A percentile compares a stretch with the other conserved stretches of the same genome.
phyloP scores from a whole-genome alignment of 106 monocot species.

The Ottelia alismoides region DNA sequence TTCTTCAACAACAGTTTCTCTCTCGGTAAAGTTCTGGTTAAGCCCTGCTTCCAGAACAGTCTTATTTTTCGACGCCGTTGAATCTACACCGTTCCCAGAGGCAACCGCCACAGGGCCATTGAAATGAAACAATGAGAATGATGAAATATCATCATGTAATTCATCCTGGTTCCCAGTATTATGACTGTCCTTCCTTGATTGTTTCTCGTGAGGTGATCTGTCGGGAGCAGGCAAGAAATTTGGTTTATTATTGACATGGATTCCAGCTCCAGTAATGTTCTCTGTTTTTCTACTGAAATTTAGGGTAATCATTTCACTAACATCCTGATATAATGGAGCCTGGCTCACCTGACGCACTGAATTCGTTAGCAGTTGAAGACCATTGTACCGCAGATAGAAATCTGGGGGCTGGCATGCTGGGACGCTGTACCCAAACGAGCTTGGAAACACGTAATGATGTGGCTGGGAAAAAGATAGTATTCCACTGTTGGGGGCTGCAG shows the following conservation, averaged over 20 bases:
- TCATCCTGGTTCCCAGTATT: slow-evolving; percentile 1
- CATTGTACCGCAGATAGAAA: too few species aligned
- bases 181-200: slow-evolving; percentile 7
- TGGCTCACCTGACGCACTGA: slow-evolving; percentile 7
- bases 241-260: slow-evolving; percentile 5
- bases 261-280: not conserved
- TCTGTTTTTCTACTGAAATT: slow-evolving; percentile 1
- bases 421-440: slow-evolving; percentile 29
- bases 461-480: slow-evolving; percentile 31
- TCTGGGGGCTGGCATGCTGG: slow-evolving; percentile 8
- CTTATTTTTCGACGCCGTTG: slow-evolving; percentile 11
- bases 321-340: slow-evolving; percentile 5
- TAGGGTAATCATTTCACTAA: not conserved
- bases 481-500: too few species aligned
- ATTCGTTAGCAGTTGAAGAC: slow-evolving; percentile 14
- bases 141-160: slow-evolving; percentile 20
- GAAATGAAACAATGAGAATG: too few species aligned
- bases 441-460: slow-evolving; percentile 22
- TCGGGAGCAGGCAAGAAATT: not conserved
- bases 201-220: too few species aligned
- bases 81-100: slow-evolving; percentile 17
- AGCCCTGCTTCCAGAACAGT: slow-evolving; percentile 3
- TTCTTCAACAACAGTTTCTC: slow-evolving; percentile 12
- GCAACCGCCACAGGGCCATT: too few species aligned
- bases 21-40: not conserved